Percentiles rank a stretch among this genome's conserved stretches.
Evolutionary conservation across 2,329 filamentous ascomycete species (phyloP).

Genomic region (Alternaria ethzedia): DNA sequence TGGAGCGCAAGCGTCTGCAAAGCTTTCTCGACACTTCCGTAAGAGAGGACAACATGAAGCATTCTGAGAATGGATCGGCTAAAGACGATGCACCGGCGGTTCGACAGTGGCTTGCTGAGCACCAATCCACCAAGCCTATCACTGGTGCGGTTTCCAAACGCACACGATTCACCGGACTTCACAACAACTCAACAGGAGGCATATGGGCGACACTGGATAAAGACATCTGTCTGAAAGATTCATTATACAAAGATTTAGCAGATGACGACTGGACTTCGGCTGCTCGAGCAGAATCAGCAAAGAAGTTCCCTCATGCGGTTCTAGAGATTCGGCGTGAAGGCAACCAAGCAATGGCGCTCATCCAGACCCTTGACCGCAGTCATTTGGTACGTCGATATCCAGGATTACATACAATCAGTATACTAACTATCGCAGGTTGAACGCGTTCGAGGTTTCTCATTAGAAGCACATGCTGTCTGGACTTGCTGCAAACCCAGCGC

Average conservation of each 20-base stretch:
- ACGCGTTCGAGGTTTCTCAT: constrained; percentile 60
- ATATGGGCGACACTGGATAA: constrained; percentile 59
- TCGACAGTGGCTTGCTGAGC: constrained; percentile 53
- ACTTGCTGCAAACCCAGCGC: constrained; percentile 52
- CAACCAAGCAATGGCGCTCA: constrained; percentile 43
- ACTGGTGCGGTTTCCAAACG: constrained; percentile 55
- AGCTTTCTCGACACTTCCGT: constrained; percentile 46
- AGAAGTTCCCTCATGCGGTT: constrained; percentile 58
- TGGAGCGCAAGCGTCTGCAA: constrained; percentile 52
- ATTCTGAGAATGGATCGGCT: constrained; percentile 1
- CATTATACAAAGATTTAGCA: constrained; percentile 32
- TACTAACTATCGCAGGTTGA: constrained; percentile 49
- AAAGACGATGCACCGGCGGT: constrained; percentile 34
- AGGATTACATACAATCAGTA: not conserved
- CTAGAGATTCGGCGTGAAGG: constrained; percentile 60
- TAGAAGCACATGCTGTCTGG: constrained; percentile 61
- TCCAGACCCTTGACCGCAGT: constrained; percentile 54
- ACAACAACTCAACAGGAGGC: constrained; percentile 51
- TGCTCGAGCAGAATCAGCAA: constrained; percentile 25
- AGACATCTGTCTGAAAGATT: constrained; percentile 51
- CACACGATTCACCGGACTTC: constrained; percentile 56
- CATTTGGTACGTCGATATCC: constrained; percentile 50
- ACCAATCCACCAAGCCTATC: constrained; percentile 55
- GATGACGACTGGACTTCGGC: constrained; percentile 42
- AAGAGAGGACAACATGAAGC: constrained; percentile 20